Conservation (phyloP, 306 rosid genomes). For the Sophora flavescens region DNA sequence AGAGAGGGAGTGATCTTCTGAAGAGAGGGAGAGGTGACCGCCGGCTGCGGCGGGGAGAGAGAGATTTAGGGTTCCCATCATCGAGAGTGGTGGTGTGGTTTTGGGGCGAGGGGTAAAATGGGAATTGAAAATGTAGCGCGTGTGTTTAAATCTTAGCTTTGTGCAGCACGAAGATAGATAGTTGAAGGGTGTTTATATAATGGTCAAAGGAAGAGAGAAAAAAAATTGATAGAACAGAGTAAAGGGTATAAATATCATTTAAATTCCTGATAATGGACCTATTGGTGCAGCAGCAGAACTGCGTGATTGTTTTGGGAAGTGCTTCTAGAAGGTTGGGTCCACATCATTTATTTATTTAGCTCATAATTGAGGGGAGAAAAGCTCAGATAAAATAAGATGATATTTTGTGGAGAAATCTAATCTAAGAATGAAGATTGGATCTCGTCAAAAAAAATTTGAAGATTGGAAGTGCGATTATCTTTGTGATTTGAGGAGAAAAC, state of each 20-base stretch:
- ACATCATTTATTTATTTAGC: neutral
- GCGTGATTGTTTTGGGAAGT: conserved; percentile 9
- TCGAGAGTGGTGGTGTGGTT: neutral
- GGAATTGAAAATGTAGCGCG: conserved; percentile 3
- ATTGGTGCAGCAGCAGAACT: neutral
- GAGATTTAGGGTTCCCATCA: conserved; percentile 12
- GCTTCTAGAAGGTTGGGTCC: conserved; percentile 33
- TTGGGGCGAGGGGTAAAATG: conserved; percentile 7
- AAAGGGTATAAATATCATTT: conserved; percentile 20
- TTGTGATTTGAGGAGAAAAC: neutral
- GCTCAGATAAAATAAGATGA: neutral
- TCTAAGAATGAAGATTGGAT: neutral
- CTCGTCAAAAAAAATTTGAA: too few species aligned
- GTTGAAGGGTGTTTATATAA: neutral
- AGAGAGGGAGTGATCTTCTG: too few species aligned
- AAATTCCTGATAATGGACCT: neutral
- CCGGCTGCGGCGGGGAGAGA: neutral
- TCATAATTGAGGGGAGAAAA: neutral
- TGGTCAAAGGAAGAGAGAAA: conserved; percentile 14
- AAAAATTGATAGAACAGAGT: too few species aligned
- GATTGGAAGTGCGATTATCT: neutral
- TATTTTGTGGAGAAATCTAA: neutral
- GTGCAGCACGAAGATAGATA: neutral
- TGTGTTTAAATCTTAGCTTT: neutral
- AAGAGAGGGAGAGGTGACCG: too few species aligned